A percentile compares a stretch with the other conserved stretches of the same genome.
Evolutionary conservation across 805 yeast species (phyloP).

Genomic region (Metschnikowia gelsemii): DNA sequence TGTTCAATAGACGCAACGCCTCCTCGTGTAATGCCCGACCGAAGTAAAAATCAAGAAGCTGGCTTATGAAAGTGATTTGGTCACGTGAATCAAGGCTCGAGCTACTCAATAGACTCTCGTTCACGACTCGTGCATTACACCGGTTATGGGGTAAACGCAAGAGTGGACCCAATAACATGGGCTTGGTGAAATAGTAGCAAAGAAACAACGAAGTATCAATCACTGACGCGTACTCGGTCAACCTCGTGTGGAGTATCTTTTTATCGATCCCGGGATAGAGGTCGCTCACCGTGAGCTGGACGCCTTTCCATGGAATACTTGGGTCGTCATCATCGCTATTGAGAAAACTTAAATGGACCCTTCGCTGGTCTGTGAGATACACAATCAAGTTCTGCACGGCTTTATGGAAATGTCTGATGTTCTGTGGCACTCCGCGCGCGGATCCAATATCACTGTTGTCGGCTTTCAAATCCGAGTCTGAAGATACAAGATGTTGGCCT

Average conservation of each 20-base stretch:
- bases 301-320: constrained; percentile 45
- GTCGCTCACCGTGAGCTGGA: constrained; percentile 41
- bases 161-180: constrained; percentile 78
- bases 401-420: constrained; percentile 29
- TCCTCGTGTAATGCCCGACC: constrained; percentile 60
- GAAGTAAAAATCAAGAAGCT: constrained; percentile 74
- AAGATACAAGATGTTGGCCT: background rate
- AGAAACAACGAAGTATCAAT: constrained; percentile 80
- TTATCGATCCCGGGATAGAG: constrained; percentile 36
- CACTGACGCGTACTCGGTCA: constrained; percentile 39
- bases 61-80: constrained; percentile 50
- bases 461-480: constrained; percentile 3
- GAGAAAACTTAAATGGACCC: constrained; percentile 45
- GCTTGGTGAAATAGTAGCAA: constrained; percentile 67
- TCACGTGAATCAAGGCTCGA: constrained; percentile 24
- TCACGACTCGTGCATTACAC: constrained; percentile 67
- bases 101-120: constrained; percentile 46
- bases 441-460: background rate
- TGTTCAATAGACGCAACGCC: constrained; percentile 62
- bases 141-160: constrained; percentile 68
- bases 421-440: constrained; percentile 8
- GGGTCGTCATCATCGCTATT: constrained; percentile 23
- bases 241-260: constrained; percentile 22
- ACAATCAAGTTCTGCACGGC: constrained; percentile 45
- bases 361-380: constrained; percentile 52